Percentiles rank a stretch among this genome's conserved stretches.
These are phyloP conservation scores for Mucor circinelloides DNA, from an alignment of 371 early-diverging fungal species.

Conservation along the genomic window DNA sequence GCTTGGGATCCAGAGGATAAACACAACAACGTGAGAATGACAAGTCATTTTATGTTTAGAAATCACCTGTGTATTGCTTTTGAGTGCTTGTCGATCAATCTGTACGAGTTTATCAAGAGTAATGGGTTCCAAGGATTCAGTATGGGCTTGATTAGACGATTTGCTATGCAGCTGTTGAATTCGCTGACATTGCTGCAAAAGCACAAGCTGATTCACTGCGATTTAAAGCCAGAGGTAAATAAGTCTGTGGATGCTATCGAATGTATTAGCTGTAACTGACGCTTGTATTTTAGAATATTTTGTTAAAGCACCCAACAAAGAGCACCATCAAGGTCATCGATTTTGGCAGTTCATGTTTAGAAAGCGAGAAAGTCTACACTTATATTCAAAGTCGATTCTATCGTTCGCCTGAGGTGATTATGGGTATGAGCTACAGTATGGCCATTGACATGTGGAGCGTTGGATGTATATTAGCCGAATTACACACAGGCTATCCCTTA, in stretches of 20 bases:
- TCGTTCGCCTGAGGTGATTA: slow-evolving; percentile 94
- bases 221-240: slow-evolving; percentile 86
- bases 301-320: slow-evolving; percentile 58
- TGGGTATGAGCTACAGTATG: slow-evolving; percentile 79
- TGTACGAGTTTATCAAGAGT: slow-evolving; percentile 90
- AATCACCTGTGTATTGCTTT: slow-evolving; percentile 89
- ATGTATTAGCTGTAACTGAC: not conserved
- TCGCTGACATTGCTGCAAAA: slow-evolving; percentile 67
- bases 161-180: slow-evolving; percentile 77
- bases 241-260: no score
- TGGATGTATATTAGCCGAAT: slow-evolving; percentile 97
- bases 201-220: slow-evolving; percentile 85
- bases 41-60: slow-evolving; percentile 82
- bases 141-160: slow-evolving; percentile 64
- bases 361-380: slow-evolving; percentile 81
- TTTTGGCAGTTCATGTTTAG: slow-evolving; percentile 86
- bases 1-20: slow-evolving; percentile 67
- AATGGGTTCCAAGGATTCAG: slow-evolving; percentile 82
- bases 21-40: slow-evolving; percentile 76
- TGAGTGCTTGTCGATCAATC: slow-evolving; percentile 86
- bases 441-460: slow-evolving; percentile 98
- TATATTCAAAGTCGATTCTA: slow-evolving; percentile 98
- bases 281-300: slow-evolving; percentile 56
- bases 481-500: slow-evolving; percentile 84
- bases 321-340: slow-evolving; percentile 89